Base-by-base conservation (phyloP, 164 flowering plant genomes). In the Piper longum region DNA sequence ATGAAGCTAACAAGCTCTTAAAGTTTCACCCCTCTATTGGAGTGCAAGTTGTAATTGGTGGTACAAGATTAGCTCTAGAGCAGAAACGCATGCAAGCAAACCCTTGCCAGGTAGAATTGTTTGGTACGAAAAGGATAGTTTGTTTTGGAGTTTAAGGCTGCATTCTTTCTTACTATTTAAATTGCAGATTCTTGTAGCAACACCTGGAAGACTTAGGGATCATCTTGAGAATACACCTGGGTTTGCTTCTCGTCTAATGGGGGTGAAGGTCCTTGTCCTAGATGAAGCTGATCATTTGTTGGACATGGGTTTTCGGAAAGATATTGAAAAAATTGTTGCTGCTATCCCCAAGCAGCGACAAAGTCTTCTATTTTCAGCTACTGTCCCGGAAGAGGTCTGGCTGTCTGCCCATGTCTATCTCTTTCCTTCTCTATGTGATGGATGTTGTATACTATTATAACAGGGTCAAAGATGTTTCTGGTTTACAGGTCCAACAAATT, bases 1-100 rank as follows among this genome's bases (percentile, higher is more conserved):
- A 79, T 39, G 98, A 89, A 79, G 99, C 96, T 67, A 74, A 74
- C 56, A 84, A 48, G 0, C 68, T 95, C 70, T 79, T 95, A 77
- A 95, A 87, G 74, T 87, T 86, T 78, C 99, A 95, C 77, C 85
- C 98, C 67, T 77, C 97, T 54, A 76, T 89, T 59, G 96, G 98
- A 48, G 99, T 86, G 57, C 99, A 95, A 83, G 93, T 87, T 75
- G 98, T 95, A 68, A 95, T 91, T 18, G 99, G 99, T 57, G 99
- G 99, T 48, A 84, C 89, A 54, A 79, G 89, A 69, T 81, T 91
- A 73, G 75, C 88, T 61, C 61, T 75, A 39, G 99, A 95, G 67
- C 98, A 91, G 74, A 95, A 83, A 60, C 87, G 90, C 73, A 75
- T 91, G 85, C 87, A 87, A 76, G 83, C 88, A 67, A 91, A 86